Evolutionary conservation across 2,329 filamentous ascomycete genomes (phyloP).

Genomic region (Neocucurbitaria cava): DNA sequence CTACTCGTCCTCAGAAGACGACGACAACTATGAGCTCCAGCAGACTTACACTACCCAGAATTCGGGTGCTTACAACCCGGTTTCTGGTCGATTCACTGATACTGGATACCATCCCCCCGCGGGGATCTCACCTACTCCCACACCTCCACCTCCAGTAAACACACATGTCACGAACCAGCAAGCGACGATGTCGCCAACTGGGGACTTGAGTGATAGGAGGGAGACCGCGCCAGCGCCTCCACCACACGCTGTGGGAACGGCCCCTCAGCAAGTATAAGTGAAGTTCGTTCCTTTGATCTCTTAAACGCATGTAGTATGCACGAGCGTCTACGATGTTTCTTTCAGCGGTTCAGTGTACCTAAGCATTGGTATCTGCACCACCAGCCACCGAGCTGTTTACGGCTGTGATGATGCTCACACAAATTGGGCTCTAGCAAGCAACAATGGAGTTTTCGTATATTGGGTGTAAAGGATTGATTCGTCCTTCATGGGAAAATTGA

Average conservation of each 20-base stretch:
- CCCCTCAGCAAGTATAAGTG: slow-evolving; percentile 35
- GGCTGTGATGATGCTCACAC: neutral
- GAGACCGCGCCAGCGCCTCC: slow-evolving; percentile 33
- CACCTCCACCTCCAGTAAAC: slow-evolving; percentile 37
- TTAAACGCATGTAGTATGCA: neutral
- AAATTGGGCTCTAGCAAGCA: neutral
- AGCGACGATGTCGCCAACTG: slow-evolving; percentile 25
- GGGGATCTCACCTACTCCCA: slow-evolving; percentile 39
- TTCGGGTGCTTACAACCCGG: slow-evolving; percentile 40
- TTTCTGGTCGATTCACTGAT: slow-evolving; percentile 41
- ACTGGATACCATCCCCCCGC: slow-evolving; percentile 45
- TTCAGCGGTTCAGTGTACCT: neutral
- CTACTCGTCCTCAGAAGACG: slow-evolving; percentile 50
- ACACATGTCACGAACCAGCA: slow-evolving; percentile 15
- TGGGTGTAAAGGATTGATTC: neutral
- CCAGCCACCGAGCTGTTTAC: neutral
- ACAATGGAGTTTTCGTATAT: neutral
- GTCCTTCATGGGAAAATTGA: neutral
- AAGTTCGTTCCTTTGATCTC: neutral
- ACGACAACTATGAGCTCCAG: slow-evolving; percentile 47
- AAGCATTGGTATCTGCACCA: neutral
- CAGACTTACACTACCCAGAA: slow-evolving; percentile 31
- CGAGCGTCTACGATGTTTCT: neutral
- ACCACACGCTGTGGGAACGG: slow-evolving; percentile 38
- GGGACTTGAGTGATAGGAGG: slow-evolving; percentile 40